Base-by-base conservation (phyloP, 495 filamentous ascomycete genomes). In the Umbilicaria muhlenbergii region DNA sequence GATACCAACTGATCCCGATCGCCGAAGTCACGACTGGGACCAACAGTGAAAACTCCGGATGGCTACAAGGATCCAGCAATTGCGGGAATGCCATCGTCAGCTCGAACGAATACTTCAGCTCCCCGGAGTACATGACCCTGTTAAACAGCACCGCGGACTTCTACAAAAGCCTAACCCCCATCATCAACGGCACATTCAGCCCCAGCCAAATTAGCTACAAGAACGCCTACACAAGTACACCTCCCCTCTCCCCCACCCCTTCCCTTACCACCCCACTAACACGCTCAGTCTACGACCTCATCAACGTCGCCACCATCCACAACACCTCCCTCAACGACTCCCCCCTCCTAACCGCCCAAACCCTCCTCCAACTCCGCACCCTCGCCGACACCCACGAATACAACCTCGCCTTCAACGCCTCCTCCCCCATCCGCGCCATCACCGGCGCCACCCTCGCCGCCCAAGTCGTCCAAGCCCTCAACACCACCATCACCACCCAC, bases 101-200 rank as follows among this genome's bases (percentile, higher is more conserved):
- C 65, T 83, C 78, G 40, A 77, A 86, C 59, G 69, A 73, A 55
- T 88, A 83, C 57, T 83, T 81, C 59, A 51, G 42, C n/a, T 78
- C 78, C 7, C 42, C 60, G 12, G 65, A 78, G 24, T 86, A 86
- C 59, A 55, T 59, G 19, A 51, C 51, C 10, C 57, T 74, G 34
- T 55, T 74, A 8, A 51, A 58, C 32, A 65, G 65, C 44, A 86
- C 80, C 47, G 51, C 61, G 50, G 63, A 57, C 44, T 80, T 87
- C 65, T 86, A 88, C 68, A 44, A 69, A 52, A 65, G 59, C 21
- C 50, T 89, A 28, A 56, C 73, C 11, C 74, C 79, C 8, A 60
- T 80, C 34, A 65, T 85, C 58, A 73, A 78, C 54, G 50, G 55
- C 31, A 71, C 75, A 3, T 81, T 82, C 54, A 54, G 52, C 31